Conservation (phyloP, 2,329 filamentous ascomycete species). For the Arthrobotrys sinensis region DNA sequence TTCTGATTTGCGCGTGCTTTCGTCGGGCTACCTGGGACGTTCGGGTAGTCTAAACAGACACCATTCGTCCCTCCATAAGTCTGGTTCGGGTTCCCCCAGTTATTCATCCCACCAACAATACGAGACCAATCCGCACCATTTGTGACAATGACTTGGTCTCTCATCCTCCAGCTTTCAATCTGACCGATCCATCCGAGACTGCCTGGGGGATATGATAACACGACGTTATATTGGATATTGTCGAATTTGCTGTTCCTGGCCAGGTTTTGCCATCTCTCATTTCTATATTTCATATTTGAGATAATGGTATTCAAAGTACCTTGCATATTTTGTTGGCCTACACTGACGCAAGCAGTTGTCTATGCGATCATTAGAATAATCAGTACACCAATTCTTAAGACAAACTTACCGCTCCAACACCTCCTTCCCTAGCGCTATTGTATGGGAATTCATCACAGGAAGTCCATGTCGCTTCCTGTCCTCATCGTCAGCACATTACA, state of each 20-base stretch:
- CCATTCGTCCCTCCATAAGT: conserved; percentile 25
- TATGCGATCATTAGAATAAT: background rate
- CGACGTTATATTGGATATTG: conserved; percentile 24
- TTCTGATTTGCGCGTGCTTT: conserved; percentile 2
- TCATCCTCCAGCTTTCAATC: conserved; percentile 30
- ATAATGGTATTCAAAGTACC: conserved; percentile 8
- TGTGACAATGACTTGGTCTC: background rate
- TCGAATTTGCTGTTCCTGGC: conserved; percentile 19
- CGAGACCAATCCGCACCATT: conserved; percentile 10
- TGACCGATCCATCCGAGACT: conserved; percentile 24
- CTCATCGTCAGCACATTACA: background rate
- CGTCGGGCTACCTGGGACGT: background rate
- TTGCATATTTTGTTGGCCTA: conserved; percentile 32
- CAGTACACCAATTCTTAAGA: background rate
- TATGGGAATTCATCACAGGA: conserved; percentile 40
- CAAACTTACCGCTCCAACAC: conserved; percentile 25
- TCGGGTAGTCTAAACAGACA: conserved; percentile 21
- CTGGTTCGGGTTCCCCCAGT: conserved; percentile 39
- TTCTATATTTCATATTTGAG: conserved; percentile 33
- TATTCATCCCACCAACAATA: conserved; percentile 32
- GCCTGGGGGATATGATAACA: conserved; percentile 30
- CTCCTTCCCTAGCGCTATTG: conserved; percentile 29
- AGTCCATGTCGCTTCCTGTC: conserved; percentile 33
- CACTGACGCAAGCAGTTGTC: conserved; percentile 36
- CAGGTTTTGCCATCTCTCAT: conserved; percentile 17